Evolutionary conservation across 768 basidiomycete species (phyloP).

Genomic region (Leccinum subgranulosum): DNA sequence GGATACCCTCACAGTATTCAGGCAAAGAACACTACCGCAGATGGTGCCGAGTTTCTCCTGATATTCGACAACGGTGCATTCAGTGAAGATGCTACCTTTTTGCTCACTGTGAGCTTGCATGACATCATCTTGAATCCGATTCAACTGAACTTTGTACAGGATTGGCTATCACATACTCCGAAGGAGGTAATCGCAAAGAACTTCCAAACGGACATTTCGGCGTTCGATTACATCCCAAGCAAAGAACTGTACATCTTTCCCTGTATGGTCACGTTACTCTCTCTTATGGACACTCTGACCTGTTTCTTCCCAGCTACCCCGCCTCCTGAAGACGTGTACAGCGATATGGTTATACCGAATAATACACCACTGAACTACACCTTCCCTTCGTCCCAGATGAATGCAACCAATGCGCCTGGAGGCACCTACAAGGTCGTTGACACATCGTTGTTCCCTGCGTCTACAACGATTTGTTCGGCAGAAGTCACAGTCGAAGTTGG

Average conservation of each 20-base stretch:
- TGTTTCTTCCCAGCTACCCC: conserved; percentile 31
- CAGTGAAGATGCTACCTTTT: conserved; percentile 57
- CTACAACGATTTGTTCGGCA: conserved; percentile 52
- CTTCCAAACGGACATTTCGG: conserved; percentile 45
- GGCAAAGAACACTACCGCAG: conserved; percentile 44
- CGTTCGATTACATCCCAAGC: conserved; percentile 54
- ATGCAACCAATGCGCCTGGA: conserved; percentile 42
- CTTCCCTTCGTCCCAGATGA: conserved; percentile 50
- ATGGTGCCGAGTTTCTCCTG: conserved; percentile 54
- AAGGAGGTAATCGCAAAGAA: conserved; percentile 61
- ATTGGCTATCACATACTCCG: conserved; percentile 66
- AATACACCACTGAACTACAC: conserved; percentile 50
- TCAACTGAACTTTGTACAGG: conserved; percentile 32
- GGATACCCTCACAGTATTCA: conserved; percentile 56
- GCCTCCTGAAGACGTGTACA: conserved; percentile 39
- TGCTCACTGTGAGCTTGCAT: conserved; percentile 27
- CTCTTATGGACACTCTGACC: background rate
- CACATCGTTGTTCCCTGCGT: conserved; percentile 47
- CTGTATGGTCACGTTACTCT: conserved; percentile 20
- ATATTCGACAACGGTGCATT: conserved; percentile 43
- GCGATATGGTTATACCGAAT: conserved; percentile 48
- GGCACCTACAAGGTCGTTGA: conserved; percentile 63
- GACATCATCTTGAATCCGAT: background rate
- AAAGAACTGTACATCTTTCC: conserved; percentile 56
- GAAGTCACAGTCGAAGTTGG: conserved; percentile 58